Conservation (phyloP, 2,329 filamentous ascomycete species). For the Phyllosticta ampelicida region DNA sequence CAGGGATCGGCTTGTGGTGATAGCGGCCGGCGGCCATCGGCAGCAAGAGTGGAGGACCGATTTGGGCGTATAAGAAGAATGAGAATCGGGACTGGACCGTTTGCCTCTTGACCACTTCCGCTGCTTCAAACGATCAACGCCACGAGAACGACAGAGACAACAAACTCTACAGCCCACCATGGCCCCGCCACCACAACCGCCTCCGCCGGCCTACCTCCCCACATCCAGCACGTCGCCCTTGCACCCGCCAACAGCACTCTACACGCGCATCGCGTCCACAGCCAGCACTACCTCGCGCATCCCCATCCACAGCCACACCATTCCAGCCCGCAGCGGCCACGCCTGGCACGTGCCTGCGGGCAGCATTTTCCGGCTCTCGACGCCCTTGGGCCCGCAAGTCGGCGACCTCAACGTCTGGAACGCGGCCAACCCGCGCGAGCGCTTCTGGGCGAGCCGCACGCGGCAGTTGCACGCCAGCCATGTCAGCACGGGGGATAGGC, state of each 20-base stretch:
- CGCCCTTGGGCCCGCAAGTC: slow-evolving; percentile 68
- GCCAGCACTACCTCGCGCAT: slow-evolving; percentile 11
- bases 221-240: slow-evolving; percentile 21
- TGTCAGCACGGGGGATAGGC: slow-evolving; percentile 57
- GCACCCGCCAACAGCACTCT: slow-evolving; percentile 23
- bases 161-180: background rate
- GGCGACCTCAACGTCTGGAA: slow-evolving; percentile 81
- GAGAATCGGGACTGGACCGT: too few relatives aligned
- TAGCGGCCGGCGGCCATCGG: too few relatives aligned
- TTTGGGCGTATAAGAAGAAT: too few relatives aligned
- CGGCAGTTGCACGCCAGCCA: slow-evolving; percentile 70
- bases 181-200: slow-evolving; percentile 10
- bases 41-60: too few relatives aligned
- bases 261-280: slow-evolving; percentile 16
- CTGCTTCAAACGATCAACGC: background rate
- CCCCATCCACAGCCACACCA: slow-evolving; percentile 26
- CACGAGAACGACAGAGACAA: background rate
- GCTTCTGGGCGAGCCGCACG: slow-evolving; percentile 73
- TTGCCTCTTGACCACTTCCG: too few relatives aligned
- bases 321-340: slow-evolving; percentile 62
- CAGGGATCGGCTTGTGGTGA: too few relatives aligned
- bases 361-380: slow-evolving; percentile 60
- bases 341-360: slow-evolving; percentile 63
- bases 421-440: slow-evolving; percentile 61
- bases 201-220: slow-evolving; percentile 26